A percentile compares a stretch with the other conserved stretches of the same genome.
phyloP scores from a whole-genome alignment of 2,329 filamentous ascomycete species.

The Aspergillus hortae region DNA sequence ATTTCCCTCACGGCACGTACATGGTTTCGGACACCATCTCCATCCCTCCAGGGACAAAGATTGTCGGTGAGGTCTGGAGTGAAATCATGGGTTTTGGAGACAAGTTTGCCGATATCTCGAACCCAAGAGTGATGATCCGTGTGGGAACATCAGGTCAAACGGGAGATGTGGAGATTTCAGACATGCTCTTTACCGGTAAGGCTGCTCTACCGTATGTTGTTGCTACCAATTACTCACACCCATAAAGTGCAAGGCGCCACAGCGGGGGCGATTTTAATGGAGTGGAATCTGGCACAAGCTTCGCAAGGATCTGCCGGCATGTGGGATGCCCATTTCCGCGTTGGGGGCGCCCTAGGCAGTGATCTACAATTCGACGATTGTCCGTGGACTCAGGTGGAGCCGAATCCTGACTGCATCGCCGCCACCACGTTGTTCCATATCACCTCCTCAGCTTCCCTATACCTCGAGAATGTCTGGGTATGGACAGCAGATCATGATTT shows the following conservation, averaged over 20 bases:
- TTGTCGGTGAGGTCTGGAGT: slow-evolving; percentile 55
- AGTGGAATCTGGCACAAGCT: slow-evolving; percentile 34
- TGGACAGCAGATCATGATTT: slow-evolving; percentile 52
- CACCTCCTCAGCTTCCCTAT: slow-evolving; percentile 45
- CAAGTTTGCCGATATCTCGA: slow-evolving; percentile 42
- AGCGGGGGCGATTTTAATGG: slow-evolving; percentile 33
- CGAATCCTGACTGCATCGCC: slow-evolving; percentile 44
- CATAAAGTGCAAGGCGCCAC: slow-evolving; percentile 26
- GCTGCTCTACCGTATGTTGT: slow-evolving; percentile 39
- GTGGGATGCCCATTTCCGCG: slow-evolving; percentile 38
- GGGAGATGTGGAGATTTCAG: slow-evolving; percentile 35
- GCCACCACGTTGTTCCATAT: slow-evolving; percentile 53
- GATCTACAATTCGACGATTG: slow-evolving; percentile 39
- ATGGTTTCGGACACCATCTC: slow-evolving; percentile 45
- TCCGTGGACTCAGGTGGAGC: slow-evolving; percentile 11
- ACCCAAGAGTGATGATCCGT: slow-evolving; percentile 32
- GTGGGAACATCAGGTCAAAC: slow-evolving; percentile 26
- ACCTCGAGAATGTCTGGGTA: slow-evolving; percentile 54
- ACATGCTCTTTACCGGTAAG: slow-evolving; percentile 38
- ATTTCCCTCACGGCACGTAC: slow-evolving; percentile 34
- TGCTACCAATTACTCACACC: not conserved
- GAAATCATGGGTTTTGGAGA: slow-evolving; percentile 48
- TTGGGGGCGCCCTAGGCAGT: slow-evolving; percentile 44
- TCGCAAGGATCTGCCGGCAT: slow-evolving; percentile 25
- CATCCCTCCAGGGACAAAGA: slow-evolving; percentile 47